phyloP scores from a whole-genome alignment of 352 stramenopile genomes.

The Phytopythium cucurbitacearum region DNA sequence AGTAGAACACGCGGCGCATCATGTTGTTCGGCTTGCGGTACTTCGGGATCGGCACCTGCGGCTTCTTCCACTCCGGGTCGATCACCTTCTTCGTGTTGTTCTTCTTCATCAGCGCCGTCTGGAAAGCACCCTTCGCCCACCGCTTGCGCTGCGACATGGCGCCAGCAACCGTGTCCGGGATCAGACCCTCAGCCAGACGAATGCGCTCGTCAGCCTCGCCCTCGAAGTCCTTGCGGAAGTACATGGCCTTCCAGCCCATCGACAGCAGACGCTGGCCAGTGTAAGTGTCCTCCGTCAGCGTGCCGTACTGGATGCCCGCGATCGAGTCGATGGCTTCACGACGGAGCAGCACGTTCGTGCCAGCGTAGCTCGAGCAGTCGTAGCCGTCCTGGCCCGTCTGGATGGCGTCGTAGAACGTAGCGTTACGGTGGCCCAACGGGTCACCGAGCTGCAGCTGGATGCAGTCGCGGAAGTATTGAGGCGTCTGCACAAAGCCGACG shows the following conservation, averaged over 20 bases:
- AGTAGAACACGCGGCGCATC: constrained; percentile 83
- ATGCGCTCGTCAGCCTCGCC: constrained; percentile 70
- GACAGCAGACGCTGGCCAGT: constrained; percentile 68
- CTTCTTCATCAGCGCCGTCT: constrained; percentile 82
- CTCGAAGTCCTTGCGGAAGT: constrained; percentile 88
- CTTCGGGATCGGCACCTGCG: constrained; percentile 64
- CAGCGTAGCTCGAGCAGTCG: constrained; percentile 73
- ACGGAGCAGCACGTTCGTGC: constrained; percentile 79
- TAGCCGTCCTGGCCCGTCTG: constrained; percentile 83
- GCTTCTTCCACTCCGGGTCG: constrained; percentile 78
- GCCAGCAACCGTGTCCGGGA: constrained; percentile 74
- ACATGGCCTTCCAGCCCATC: constrained; percentile 84
- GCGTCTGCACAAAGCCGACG: constrained; percentile 78
- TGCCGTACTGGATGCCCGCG: constrained; percentile 81
- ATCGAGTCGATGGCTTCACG: constrained; percentile 83
- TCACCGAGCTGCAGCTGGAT: constrained; percentile 81
- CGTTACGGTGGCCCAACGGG: constrained; percentile 73
- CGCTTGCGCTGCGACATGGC: constrained; percentile 77
- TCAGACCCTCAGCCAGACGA: constrained; percentile 68
- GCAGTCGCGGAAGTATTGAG: constrained; percentile 84
- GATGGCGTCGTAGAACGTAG: constrained; percentile 84
- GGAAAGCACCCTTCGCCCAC: constrained; percentile 85
- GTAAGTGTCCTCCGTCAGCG: constrained; percentile 81
- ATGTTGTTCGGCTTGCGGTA: constrained; percentile 80
- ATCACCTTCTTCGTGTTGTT: constrained; percentile 55